Base-by-base conservation (phyloP, 805 yeast genomes). In the Zygotorulaspora danielsina region DNA sequence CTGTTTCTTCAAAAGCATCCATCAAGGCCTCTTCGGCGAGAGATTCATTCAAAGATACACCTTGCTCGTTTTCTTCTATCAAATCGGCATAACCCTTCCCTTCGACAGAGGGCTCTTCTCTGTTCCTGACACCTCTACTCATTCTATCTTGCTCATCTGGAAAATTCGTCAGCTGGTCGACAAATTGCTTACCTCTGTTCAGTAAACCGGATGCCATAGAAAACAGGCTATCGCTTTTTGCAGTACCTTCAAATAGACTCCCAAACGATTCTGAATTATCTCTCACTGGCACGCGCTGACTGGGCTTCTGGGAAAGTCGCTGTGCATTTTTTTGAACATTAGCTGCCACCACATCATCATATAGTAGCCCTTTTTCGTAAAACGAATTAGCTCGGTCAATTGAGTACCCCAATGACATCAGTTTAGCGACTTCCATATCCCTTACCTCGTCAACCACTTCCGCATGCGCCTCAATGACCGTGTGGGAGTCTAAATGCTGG, bases 401-500 rank as follows among this genome's bases (percentile, higher is more conserved):
- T 3, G 54, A 33, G 4, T 52, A 32, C 3, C 56, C 63, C 31
- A 61, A 41, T 0, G 65, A 61, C 65, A 61, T 61, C 32, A 61
- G 35, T 35, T 46, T 50, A 2, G 65, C 64, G 8, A 61, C 50
- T 39, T 61, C 64, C 64, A 59, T 57, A 42, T 61, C 65, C 36
- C 45, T 55, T 2, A 58, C 57, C 36, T 61, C 64, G 39, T 61
- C 64, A 3, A 57, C 57, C 4, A 55, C 37, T 15, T 25, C 16
- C 19, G n/a, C n/a, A n/a, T 32, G 38, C 7, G 36, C 45, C 12
- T 27, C 42, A 43, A 10, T 31, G 18, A 13, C 46, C 24, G 11
- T 18, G 8, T 12, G 27, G 15, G 12, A 26, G n/a, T 11, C 19
- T 7, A 9, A 25, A 9, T 17, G 21, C 9, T 19, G 20, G 20